Evolutionary conservation across 1,139 yeast species (phyloP).

Genomic region (Hemisphaericaspora lyxosophila): DNA sequence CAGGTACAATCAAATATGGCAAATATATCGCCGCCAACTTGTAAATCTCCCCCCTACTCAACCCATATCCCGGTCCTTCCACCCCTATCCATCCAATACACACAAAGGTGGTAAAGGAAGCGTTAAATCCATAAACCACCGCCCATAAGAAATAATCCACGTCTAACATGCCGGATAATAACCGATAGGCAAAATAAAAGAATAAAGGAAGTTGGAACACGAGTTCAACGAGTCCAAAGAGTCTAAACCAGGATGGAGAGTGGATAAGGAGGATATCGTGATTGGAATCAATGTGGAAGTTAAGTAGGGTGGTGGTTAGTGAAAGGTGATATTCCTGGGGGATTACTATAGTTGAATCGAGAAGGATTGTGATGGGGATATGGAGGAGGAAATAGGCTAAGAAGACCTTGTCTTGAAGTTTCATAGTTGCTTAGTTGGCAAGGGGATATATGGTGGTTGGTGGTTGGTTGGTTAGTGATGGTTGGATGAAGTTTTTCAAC

Average conservation of each 20-base stretch:
- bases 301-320: constrained; percentile 49
- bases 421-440: constrained; percentile 6
- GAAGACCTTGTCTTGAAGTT: constrained; percentile 47
- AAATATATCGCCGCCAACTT: constrained; percentile 54
- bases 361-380: constrained; percentile 68
- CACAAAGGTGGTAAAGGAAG: constrained; percentile 67
- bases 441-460: neutral
- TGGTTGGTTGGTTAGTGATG: neutral
- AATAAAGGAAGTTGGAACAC: constrained; percentile 79
- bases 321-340: constrained; percentile 50
- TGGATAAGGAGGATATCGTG: constrained; percentile 65
- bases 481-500: too few species aligned
- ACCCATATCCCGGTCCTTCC: constrained; percentile 25
- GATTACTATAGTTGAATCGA: constrained; percentile 72
- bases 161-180: constrained; percentile 18
- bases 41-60: constrained; percentile 32
- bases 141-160: constrained; percentile 46
- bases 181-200: constrained; percentile 35
- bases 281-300: constrained; percentile 61
- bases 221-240: constrained; percentile 71
- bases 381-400: constrained; percentile 54
- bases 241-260: constrained; percentile 65
- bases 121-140: constrained; percentile 74
- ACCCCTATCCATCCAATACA: constrained; percentile 51
- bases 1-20: constrained; percentile 71